Evolutionary conservation across 2,329 filamentous ascomycete genomes (phyloP).

Genomic region (Pseudofabraea citricarpa): DNA sequence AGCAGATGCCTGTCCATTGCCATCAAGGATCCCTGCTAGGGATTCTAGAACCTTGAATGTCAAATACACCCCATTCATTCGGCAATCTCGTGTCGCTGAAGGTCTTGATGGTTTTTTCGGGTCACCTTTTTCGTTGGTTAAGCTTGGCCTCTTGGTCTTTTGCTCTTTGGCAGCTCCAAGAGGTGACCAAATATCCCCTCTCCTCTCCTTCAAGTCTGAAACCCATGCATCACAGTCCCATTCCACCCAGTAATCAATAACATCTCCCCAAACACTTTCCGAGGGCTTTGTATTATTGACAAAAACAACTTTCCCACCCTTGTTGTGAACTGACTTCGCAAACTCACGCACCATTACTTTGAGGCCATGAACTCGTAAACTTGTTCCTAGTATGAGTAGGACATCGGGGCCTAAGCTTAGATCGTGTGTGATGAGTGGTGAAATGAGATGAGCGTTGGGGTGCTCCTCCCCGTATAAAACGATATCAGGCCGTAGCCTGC

Average conservation of each 20-base stretch:
- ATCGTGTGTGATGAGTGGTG: slow-evolving; percentile 64
- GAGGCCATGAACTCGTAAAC: slow-evolving; percentile 64
- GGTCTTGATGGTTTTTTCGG: slow-evolving; percentile 13
- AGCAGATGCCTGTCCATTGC: slow-evolving; percentile 10
- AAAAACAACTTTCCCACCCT: slow-evolving; percentile 65
- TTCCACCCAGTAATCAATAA: slow-evolving; percentile 70
- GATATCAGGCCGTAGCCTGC: slow-evolving; percentile 66
- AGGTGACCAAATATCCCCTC: slow-evolving; percentile 26
- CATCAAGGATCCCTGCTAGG: slow-evolving; percentile 15
- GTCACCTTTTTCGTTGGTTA: background rate
- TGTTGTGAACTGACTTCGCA: slow-evolving; percentile 61
- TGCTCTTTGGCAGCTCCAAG: slow-evolving; percentile 13
- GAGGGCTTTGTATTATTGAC: slow-evolving; percentile 69
- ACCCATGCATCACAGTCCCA: slow-evolving; percentile 77
- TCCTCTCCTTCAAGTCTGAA: slow-evolving; percentile 42
- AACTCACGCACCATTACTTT: slow-evolving; percentile 69
- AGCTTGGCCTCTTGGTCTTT: slow-evolving; percentile 1
- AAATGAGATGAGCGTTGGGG: slow-evolving; percentile 62
- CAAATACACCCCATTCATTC: slow-evolving; percentile 22
- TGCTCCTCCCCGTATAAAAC: slow-evolving; percentile 73
- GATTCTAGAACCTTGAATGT: slow-evolving; percentile 25
- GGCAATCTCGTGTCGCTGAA: slow-evolving; percentile 22
- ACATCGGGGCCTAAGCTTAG: slow-evolving; percentile 60
- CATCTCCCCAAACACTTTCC: slow-evolving; percentile 67
- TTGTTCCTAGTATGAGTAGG: slow-evolving; percentile 66